Percentiles rank a stretch among this genome's conserved stretches.
Evolutionary conservation across 2,329 filamentous ascomycete genomes (phyloP).

Genomic region (Sclerotinia glacialis): DNA sequence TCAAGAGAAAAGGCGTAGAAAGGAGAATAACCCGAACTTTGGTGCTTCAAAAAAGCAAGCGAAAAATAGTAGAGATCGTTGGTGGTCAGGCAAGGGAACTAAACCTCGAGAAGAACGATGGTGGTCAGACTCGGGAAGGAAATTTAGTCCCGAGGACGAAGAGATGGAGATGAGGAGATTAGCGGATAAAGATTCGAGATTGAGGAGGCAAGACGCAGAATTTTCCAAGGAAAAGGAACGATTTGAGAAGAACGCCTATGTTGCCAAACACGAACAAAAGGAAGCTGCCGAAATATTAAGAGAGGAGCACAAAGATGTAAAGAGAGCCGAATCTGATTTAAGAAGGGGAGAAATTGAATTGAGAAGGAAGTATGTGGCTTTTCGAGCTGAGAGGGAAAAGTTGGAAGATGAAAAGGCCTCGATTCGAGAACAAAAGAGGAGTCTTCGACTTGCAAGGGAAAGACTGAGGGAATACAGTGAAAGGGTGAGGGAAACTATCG

Average conservation of each 20-base stretch:
- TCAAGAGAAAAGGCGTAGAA: neutral
- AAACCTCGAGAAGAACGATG: neutral
- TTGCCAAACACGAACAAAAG: neutral
- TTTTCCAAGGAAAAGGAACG: neutral
- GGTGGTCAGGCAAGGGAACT: neutral
- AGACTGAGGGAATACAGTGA: conserved; percentile 4
- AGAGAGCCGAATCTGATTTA: neutral
- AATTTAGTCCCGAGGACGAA: neutral
- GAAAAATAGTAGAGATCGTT: neutral
- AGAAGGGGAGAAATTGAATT: neutral
- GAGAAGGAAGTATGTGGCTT: neutral
- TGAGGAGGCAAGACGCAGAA: neutral
- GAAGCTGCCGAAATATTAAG: neutral
- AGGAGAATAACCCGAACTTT: neutral
- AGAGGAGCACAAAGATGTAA: neutral
- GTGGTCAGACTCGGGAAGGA: neutral
- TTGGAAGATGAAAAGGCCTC: conserved; percentile 8
- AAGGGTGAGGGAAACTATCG: conserved; percentile 9
- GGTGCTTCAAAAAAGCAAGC: neutral
- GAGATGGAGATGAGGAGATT: conserved; percentile 1
- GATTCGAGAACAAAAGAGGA: conserved; percentile 11
- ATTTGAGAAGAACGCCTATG: neutral
- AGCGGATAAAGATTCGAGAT: neutral
- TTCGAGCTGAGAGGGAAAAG: neutral
- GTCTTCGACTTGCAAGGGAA: neutral